Evolutionary conservation across 2,329 filamentous ascomycete genomes (phyloP), one percentile per base, ranked within the genome.

Genomic region (Penicillium crustosum): DNA sequence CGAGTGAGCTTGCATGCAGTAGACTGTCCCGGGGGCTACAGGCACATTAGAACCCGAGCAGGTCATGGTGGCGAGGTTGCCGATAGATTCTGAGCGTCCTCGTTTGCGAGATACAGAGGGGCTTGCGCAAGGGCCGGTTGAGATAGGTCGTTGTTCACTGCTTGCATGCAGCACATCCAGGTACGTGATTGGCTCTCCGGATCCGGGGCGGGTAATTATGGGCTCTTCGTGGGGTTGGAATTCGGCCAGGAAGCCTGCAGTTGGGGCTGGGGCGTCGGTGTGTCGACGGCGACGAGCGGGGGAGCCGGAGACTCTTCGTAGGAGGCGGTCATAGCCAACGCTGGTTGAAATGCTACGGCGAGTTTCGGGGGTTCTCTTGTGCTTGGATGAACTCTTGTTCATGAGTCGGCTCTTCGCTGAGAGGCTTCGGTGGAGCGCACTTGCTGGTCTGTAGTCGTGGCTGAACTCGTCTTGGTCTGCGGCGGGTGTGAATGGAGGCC

Each of bases 201-300:
- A 13, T 12, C 33, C 43, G 12, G 53, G 39, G 19, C 55, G 39
- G 4, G 55, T 43, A 10, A 23, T 39, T 21, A 38, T 39, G 4
- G 33, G 39, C 19, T 58, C 49, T 25, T 62, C 45, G 13, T 25
- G 41, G 7, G 59, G 55, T 23, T 65, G 44, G 17, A 66, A 61
- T 15, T 69, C 65, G 31, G 60, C 63, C 3, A 75, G 53, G 51
- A 75, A 65, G 3, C 63, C 65, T 6, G 68, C 61, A 8, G 71
- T 70, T 4, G 74, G 72, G n/a, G 68, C 66, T 19, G 74, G 73
- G 27, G 74, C 75, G 52, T 77, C 75, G 15, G 75, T 77, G 62
- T 78, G 75, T 53, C 75, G 68, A 59, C 75, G 70, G 55, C 68
- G 71, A 42, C 68, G 71, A 42, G 61, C 51, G 31, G 64, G 47